phyloP scores from a whole-genome alignment of 371 early-diverging fungal genomes.

The Mortierella sp. region DNA sequence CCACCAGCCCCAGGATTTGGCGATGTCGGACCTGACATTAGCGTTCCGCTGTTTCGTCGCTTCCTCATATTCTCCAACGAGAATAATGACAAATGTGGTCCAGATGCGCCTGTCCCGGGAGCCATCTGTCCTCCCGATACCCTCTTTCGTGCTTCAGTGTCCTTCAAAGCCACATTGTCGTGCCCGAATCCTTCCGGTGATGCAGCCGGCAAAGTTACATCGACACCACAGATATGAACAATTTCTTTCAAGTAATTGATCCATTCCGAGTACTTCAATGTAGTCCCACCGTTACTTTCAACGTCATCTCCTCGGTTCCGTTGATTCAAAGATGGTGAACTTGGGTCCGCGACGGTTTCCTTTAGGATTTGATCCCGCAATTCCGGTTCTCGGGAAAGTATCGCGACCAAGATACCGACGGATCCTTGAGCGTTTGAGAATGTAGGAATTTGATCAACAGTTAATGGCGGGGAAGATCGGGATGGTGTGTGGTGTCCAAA shows the following conservation, averaged over 20 bases:
- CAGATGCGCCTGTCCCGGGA: neutral
- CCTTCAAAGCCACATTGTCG: neutral
- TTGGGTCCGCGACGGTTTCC: slow-evolving; percentile 32
- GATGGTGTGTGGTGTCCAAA: neutral
- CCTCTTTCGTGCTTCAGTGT: neutral
- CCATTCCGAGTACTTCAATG: slow-evolving; percentile 34
- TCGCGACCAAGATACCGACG: slow-evolving; percentile 25
- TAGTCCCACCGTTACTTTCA: neutral
- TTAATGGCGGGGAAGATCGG: slow-evolving; percentile 23
- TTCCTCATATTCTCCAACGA: slow-evolving; percentile 40
- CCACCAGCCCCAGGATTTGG: neutral
- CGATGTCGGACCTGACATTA: neutral
- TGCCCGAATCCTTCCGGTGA: neutral
- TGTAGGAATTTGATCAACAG: slow-evolving; percentile 32
- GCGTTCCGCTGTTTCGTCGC: slow-evolving; percentile 20
- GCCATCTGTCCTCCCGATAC: neutral
- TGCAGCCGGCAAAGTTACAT: neutral
- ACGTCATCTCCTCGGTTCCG: slow-evolving; percentile 2
- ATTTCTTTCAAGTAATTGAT: slow-evolving; percentile 41
- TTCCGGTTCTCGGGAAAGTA: slow-evolving; percentile 39
- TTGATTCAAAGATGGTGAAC: neutral
- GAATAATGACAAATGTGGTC: slow-evolving; percentile 22
- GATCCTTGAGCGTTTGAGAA: slow-evolving; percentile 38
- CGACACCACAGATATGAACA: slow-evolving; percentile 41
- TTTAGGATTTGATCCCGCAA: slow-evolving; percentile 31